Base-by-base conservation (phyloP, 805 yeast species). In the Candida maris region DNA sequence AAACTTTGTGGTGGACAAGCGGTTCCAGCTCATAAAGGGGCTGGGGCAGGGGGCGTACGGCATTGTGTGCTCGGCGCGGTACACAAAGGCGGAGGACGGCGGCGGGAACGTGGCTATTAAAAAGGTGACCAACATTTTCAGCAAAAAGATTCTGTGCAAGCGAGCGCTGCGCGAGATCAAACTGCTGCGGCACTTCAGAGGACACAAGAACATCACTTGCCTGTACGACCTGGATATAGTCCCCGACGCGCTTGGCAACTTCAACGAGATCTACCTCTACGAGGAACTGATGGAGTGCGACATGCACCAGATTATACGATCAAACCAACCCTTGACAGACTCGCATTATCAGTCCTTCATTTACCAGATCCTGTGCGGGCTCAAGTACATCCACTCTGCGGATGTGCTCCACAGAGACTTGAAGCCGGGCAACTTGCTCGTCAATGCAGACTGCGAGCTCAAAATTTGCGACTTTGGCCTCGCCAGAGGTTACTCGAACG, bases 271-370 rank as follows among this genome's bases (percentile, higher is more conserved):
- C 9, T 93, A 93, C 49, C 69, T 93, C 6, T 93, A 93, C 55
- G 98, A 93, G 61, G 98, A 91, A 62, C 69, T 91, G 51, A 93
- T 93, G 97, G 97, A 91, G 61, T 91, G 97, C 63, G 98, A 93
- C 61, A 82, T 93, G 87, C 96, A 91, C 62, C 97, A 91, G 61
- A 93, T 93, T 53, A 91, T 93, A 45, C 75, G 95, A 49, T 85
- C 96, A 8, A 91, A 89, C 15, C 97, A 93, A 61, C 85, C 95
- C 0, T 69, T 93, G 47, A 86, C 96, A 1, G 97, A 93, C 58
- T 86, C 89, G 21, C 98, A 93, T 61, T 89, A 85, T 61, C 98
- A 93, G 64, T 80, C 86, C 44, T 93, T 93, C 54, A 74, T 86
- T 13, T 93, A 93, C 59, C 97, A 91, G 65, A 84, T 85, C 20